Evolutionary conservation across 768 basidiomycete genomes (phyloP).

Genomic region (Agaricus subrufescens): DNA sequence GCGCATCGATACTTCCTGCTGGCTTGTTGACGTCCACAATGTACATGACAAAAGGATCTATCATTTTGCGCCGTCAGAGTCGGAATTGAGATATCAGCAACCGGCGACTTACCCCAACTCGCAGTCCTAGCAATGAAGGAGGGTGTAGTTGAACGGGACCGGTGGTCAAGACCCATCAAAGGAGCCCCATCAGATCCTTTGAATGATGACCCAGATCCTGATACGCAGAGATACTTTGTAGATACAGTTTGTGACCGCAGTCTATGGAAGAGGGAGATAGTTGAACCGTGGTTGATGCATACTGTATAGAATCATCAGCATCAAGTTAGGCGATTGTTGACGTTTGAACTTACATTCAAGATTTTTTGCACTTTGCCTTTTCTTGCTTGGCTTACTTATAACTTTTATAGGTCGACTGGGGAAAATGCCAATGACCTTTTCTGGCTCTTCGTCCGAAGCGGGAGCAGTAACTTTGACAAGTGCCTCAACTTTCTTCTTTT

Average conservation of each 20-base stretch:
- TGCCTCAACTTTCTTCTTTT: slow-evolving; percentile 93
- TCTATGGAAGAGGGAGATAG: slow-evolving; percentile 95
- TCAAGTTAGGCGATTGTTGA: slow-evolving; percentile 12
- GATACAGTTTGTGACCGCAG: slow-evolving; percentile 92
- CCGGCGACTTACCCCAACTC: slow-evolving; percentile 68
- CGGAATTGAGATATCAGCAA: slow-evolving; percentile 4
- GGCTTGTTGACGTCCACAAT: slow-evolving; percentile 92
- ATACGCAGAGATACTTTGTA: slow-evolving; percentile 93
- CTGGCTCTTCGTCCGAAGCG: slow-evolving; percentile 73
- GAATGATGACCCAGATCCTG: slow-evolving; percentile 88
- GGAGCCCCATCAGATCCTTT: slow-evolving; percentile 91
- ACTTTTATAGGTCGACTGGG: slow-evolving; percentile 95
- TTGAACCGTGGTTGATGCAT: slow-evolving; percentile 93
- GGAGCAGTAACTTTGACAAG: slow-evolving; percentile 85
- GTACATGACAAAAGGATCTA: slow-evolving; percentile 95
- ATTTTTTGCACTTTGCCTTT: slow-evolving; percentile 91
- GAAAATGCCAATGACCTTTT: slow-evolving; percentile 84
- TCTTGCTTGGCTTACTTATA: slow-evolving; percentile 98
- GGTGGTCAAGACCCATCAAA: slow-evolving; percentile 74
- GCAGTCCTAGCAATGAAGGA: slow-evolving; percentile 89
- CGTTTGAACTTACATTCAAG: slow-evolving; percentile 67
- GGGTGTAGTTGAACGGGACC: slow-evolving; percentile 65
- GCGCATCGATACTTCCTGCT: slow-evolving; percentile 68
- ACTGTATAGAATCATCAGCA: slow-evolving; percentile 40
- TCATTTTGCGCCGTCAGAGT: slow-evolving; percentile 6